Percentiles rank a stretch among this genome's conserved stretches.
Conservation (phyloP, 331 rosid genomes). For the Pyracantha coccinea region DNA sequence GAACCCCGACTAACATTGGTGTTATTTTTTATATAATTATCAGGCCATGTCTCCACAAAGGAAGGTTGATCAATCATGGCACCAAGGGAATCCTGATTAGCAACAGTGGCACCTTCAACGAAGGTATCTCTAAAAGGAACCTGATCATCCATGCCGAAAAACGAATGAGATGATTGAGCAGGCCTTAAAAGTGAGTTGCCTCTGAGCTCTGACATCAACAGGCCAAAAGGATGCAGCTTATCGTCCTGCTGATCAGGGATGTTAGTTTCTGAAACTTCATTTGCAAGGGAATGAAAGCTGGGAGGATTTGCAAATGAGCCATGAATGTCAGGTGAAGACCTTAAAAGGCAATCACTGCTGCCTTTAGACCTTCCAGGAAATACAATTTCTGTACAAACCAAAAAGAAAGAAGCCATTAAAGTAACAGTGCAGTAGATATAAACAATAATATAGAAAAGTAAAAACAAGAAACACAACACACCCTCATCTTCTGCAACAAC, state of each 20-base stretch:
- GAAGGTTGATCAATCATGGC: slow-evolving; percentile 36
- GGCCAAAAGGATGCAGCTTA: slow-evolving; percentile 67
- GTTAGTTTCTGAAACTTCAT: slow-evolving; percentile 31
- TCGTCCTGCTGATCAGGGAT: slow-evolving; percentile 31
- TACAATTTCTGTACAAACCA: slow-evolving; percentile 28
- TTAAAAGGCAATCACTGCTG: slow-evolving; percentile 27
- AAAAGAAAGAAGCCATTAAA: slow-evolving; percentile 3
- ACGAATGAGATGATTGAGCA: slow-evolving; percentile 43
- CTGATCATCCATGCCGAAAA: slow-evolving; percentile 44
- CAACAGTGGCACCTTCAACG: slow-evolving; percentile 29
- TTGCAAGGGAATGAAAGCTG: slow-evolving; percentile 23
- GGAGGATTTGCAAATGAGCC: slow-evolving; percentile 27
- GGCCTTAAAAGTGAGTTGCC: slow-evolving; percentile 46
- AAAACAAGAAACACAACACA: slow-evolving; percentile 14
- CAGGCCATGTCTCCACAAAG: slow-evolving; percentile 34
- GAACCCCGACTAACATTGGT: slow-evolving; percentile 35
- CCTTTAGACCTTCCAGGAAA: slow-evolving; percentile 37
- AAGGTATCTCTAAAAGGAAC: slow-evolving; percentile 38
- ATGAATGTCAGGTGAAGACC: slow-evolving; percentile 26
- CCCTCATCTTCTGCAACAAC: slow-evolving; percentile 42
- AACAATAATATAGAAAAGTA: neutral
- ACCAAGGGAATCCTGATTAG: slow-evolving; percentile 31
- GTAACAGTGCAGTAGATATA: neutral
- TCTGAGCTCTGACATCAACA: slow-evolving; percentile 58
- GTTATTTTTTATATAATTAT: slow-evolving; percentile 30